Evolutionary conservation across 2,329 filamentous ascomycete species (phyloP).

Genomic region (Dactylellina cionopaga): DNA sequence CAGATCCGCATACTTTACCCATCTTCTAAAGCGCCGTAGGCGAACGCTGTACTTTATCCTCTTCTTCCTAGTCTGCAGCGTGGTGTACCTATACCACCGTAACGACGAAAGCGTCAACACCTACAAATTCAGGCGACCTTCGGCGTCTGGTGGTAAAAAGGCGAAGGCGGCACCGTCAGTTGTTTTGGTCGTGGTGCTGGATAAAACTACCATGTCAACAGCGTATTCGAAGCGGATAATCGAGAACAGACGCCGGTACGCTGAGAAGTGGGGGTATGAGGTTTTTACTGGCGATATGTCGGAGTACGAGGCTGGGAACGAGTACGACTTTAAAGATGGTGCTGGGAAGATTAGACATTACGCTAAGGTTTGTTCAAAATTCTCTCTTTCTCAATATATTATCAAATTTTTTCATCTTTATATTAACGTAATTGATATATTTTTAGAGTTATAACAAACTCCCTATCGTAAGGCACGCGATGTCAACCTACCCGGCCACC

Average conservation of each 20-base stretch:
- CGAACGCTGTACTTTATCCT: conserved; percentile 54
- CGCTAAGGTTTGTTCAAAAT: conserved; percentile 17
- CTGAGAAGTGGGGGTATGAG: conserved; percentile 77
- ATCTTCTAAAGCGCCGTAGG: conserved; percentile 48
- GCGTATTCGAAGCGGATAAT: conserved; percentile 78
- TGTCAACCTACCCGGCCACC: conserved; percentile 79
- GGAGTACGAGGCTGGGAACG: conserved; percentile 25
- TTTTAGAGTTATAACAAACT: conserved; percentile 77
- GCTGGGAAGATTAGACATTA: conserved; percentile 21
- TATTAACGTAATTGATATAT: conserved; percentile 62
- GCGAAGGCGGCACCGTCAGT: conserved; percentile 64
- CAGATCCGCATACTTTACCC: conserved; percentile 20
- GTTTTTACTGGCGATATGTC: conserved; percentile 33
- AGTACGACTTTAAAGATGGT: conserved; percentile 42
- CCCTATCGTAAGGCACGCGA: conserved; percentile 86
- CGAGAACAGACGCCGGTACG: conserved; percentile 86
- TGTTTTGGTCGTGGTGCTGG: conserved; percentile 86
- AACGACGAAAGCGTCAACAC: conserved; percentile 36
- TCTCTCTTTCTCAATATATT: not conserved
- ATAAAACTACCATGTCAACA: conserved; percentile 72
- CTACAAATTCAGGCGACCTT: not conserved
- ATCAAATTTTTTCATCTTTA: not conserved
- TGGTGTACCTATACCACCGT: conserved; percentile 52
- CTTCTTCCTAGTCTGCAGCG: conserved; percentile 39
- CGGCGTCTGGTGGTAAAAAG: conserved; percentile 58